Evolutionary conservation across 108 stramenopile genomes (phyloP).

Genomic region (Nitzschia palea): DNA sequence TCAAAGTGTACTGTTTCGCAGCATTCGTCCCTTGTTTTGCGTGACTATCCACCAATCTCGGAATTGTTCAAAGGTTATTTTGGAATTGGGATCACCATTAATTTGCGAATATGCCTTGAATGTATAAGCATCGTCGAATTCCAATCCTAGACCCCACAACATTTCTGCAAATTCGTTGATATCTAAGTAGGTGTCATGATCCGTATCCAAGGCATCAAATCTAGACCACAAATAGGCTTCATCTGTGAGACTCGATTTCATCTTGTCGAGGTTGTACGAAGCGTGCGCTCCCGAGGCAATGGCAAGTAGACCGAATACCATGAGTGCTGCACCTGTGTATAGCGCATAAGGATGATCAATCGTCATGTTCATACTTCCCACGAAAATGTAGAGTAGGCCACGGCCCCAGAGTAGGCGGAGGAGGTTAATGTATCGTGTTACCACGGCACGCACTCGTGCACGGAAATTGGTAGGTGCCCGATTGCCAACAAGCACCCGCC

Average conservation of each 20-base stretch:
- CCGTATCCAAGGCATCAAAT: slow-evolving; percentile 41
- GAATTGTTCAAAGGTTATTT: slow-evolving; percentile 54
- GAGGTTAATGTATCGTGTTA: slow-evolving; percentile 41
- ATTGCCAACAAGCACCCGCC: slow-evolving; percentile 23
- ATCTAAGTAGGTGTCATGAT: slow-evolving; percentile 42
- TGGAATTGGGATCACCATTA: slow-evolving; percentile 30
- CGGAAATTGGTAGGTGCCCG: slow-evolving; percentile 33
- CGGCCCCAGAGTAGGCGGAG: slow-evolving; percentile 58
- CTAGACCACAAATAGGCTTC: slow-evolving; percentile 43
- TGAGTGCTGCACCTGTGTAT: slow-evolving; percentile 32
- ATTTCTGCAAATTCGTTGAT: slow-evolving; percentile 42
- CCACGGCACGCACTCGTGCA: slow-evolving; percentile 31
- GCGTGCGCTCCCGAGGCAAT: slow-evolving; percentile 36
- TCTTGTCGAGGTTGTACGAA: slow-evolving; percentile 31
- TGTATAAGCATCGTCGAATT: slow-evolving; percentile 52
- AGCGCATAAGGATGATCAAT: slow-evolving; percentile 19
- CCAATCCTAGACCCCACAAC: slow-evolving; percentile 46
- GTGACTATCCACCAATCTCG: slow-evolving; percentile 51
- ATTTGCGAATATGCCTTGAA: slow-evolving; percentile 44
- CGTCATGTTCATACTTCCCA: slow-evolving; percentile 47
- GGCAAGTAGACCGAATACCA: slow-evolving; percentile 37
- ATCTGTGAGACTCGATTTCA: slow-evolving; percentile 45
- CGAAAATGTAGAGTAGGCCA: slow-evolving; percentile 52
- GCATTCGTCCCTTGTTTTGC: slow-evolving; percentile 15
- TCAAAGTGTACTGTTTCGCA: slow-evolving; percentile 1